A percentile compares a stretch with the other conserved stretches of the same genome.
Conservation (phyloP, 1,284 basidiomycete species). For the Ustilago cynodontis region DNA sequence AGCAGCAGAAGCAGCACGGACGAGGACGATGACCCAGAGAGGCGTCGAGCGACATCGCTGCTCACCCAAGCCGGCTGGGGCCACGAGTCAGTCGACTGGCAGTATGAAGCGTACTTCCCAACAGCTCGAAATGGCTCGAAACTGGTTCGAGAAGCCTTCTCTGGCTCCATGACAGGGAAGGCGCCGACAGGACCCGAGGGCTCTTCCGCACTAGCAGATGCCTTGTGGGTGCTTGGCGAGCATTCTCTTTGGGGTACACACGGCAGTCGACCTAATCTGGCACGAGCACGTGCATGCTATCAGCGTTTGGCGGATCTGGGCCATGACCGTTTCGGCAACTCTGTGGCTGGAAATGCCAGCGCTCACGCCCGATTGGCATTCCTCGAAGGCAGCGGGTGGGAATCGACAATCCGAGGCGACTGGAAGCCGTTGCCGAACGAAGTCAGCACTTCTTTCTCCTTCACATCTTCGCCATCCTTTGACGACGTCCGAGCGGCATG, state of each 20-base stretch:
- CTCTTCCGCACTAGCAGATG: constrained; percentile 51
- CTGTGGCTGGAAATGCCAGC: constrained; percentile 61
- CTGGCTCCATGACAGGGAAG: neutral
- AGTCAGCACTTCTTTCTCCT: constrained; percentile 18
- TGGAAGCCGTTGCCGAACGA: constrained; percentile 40
- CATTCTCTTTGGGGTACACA: constrained; percentile 68
- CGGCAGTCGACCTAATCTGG: constrained; percentile 54
- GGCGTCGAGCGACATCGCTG: constrained; percentile 36
- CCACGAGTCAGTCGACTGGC: constrained; percentile 26
- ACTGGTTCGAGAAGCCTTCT: constrained; percentile 19
- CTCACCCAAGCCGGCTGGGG: constrained; percentile 56
- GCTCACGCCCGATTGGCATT: constrained; percentile 65
- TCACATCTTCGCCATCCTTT: constrained; percentile 31
- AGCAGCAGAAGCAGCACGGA: neutral
- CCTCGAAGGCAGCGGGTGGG: constrained; percentile 60
- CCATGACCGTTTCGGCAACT: constrained; percentile 28
- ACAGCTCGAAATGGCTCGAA: constrained; percentile 23
- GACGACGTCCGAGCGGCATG: constrained; percentile 39
- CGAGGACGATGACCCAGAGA: constrained; percentile 3
- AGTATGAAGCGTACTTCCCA: constrained; percentile 35
- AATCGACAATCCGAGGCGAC: constrained; percentile 50
- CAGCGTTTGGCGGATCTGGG: constrained; percentile 52
- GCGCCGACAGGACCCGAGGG: neutral
- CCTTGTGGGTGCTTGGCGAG: constrained; percentile 66
- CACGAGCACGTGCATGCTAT: constrained; percentile 56